phyloP scores from a whole-genome alignment of 148 eudicot species.

The Suaeda aralocaspica region DNA sequence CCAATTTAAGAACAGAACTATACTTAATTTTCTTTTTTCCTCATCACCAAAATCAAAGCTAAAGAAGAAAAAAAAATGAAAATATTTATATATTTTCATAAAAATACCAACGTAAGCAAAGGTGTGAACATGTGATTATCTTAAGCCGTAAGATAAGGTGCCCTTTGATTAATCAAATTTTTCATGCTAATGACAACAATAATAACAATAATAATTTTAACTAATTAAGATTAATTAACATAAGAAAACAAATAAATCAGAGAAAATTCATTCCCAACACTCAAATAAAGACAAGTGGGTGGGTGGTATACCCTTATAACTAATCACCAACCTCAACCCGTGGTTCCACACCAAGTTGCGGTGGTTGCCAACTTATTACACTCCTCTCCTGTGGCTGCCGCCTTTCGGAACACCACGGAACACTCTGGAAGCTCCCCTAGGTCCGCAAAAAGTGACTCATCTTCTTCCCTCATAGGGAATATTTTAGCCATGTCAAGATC shows the following conservation, averaged over 20 bases:
- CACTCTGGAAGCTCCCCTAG: constrained; percentile 93
- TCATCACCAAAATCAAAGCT: constrained; percentile 12
- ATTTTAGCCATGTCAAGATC: constrained; percentile 35
- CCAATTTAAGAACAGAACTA: background rate
- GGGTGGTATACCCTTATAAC: constrained; percentile 10
- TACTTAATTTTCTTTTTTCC: background rate
- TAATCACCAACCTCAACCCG: constrained; percentile 28
- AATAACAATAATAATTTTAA: background rate
- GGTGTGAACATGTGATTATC: constrained; percentile 37
- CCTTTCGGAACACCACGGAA: constrained; percentile 57
- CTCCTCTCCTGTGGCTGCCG: constrained; percentile 23
- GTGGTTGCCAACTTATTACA: constrained; percentile 29
- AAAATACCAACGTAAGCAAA: constrained; percentile 24
- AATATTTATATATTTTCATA: background rate
- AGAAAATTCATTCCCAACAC: background rate
- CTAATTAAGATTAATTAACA: background rate
- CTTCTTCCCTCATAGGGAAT: constrained; percentile 64
- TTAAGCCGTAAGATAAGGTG: constrained; percentile 50
- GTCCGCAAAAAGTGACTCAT: constrained; percentile 71
- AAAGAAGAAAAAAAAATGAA: background rate
- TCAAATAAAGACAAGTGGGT: constrained; percentile 22
- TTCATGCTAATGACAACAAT: constrained; percentile 6
- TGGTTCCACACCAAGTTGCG: constrained; percentile 45
- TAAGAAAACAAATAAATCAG: background rate
- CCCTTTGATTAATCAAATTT: constrained; percentile 7